Evolutionary conservation across 1,284 basidiomycete genomes (phyloP), one percentile per base, ranked within the genome.

Genomic region (Ceratobasidium sp.): DNA sequence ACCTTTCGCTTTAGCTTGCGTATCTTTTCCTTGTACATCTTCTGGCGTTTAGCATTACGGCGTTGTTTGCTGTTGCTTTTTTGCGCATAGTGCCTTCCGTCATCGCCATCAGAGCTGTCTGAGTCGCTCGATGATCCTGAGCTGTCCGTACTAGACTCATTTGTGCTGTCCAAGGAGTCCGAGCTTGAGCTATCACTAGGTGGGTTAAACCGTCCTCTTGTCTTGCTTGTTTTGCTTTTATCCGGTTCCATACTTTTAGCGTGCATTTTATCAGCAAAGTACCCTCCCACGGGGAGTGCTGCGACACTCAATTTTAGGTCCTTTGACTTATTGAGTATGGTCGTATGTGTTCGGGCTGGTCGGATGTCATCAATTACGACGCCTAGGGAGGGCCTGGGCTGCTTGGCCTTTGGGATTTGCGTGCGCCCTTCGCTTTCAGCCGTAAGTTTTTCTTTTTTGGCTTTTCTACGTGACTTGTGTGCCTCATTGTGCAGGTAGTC

Each of bases 191-290:
- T 42, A 42, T 13, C 13, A 13, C 39, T 42, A 6, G 13, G 39
- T 42, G 39, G 39, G 39, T 6, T 42, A 42, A 6, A 13, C 39
- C 13, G 6, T 42, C 13, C 13, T 42, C 13, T 42, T 6, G 39
- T 6, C 17, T 10, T 37, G 49, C 33, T 33, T 26, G 20, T 6
- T 42, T 42, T 33, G 31, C 20, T 13, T 13, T 35, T 17, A 15
- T 67, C 65, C 15, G 23, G 47, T 1, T 8, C 64, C 15, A 35
- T 3, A 20, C 47, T 66, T 8, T 51, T 49, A 0, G 45, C 15
- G 5, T 23, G 45, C 7, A 66, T 66, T 23, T 66, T 67, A 1
- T 67, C 49, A 11, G 49, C 65, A 31, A 67, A 67, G 26, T 67
- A 67, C 17, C 65, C 65, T 1, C 65, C 65, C 13, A 8, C 49